Evolutionary conservation across 805 yeast species (phyloP).

Genomic region (Metschnikowia koreensis): DNA sequence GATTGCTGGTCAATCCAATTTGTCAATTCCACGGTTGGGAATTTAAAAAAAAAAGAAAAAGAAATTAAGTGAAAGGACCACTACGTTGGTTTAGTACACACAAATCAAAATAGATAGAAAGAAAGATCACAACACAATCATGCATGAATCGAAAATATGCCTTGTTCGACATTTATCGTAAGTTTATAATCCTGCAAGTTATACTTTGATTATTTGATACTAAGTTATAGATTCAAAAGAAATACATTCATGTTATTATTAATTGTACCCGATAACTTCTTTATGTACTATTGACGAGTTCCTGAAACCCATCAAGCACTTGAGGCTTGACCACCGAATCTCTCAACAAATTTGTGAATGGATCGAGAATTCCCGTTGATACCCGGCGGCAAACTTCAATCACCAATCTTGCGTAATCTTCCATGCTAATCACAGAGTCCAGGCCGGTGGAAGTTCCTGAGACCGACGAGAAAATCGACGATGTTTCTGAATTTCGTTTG

Average conservation of each 20-base stretch:
- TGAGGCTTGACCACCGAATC: conserved; percentile 31
- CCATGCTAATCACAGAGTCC: conserved; percentile 23
- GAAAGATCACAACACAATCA: too few relatives aligned
- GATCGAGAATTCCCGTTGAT: conserved; percentile 38
- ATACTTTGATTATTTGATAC: too few relatives aligned
- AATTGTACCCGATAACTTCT: neutral
- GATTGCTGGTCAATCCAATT: neutral
- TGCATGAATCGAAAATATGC: too few relatives aligned
- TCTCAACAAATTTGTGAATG: conserved; percentile 31
- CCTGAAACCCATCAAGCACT: conserved; percentile 29
- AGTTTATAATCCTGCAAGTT: too few relatives aligned
- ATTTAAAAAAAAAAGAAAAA: too few relatives aligned
- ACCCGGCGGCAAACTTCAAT: conserved; percentile 29
- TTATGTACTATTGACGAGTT: conserved; percentile 26
- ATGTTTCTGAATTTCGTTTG: conserved; percentile 23
- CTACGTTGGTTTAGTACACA: too few relatives aligned
- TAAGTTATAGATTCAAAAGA: too few relatives aligned
- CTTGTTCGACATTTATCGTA: too few relatives aligned
- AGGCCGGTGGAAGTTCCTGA: conserved; percentile 24
- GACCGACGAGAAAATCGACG: conserved; percentile 36
- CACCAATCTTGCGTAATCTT: conserved; percentile 32
- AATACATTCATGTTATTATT: too few relatives aligned
- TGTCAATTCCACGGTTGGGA: too few relatives aligned
- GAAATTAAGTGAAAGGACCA: too few relatives aligned
- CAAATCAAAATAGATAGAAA: too few relatives aligned